Base-by-base conservation (phyloP, 73 alveolate genomes). In the Strombidium stylifer region DNA sequence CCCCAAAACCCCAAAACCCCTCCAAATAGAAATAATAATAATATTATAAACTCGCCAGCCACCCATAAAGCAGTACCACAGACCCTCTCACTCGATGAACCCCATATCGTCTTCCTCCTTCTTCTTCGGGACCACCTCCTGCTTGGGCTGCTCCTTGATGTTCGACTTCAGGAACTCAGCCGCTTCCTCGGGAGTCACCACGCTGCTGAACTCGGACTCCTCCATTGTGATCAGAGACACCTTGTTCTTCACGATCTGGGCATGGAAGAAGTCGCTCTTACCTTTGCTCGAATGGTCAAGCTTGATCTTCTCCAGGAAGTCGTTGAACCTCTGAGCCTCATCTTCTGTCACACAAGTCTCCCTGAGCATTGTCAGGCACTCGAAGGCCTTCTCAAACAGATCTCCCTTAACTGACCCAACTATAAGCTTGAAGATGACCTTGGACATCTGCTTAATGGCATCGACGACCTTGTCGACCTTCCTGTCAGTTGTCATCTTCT, bases 271-370 rank as follows among this genome's bases (percentile, higher is more conserved):
- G 32, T 46, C 76, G 18, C 39, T 30, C 46, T 73, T 44, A 47
- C 52, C 4, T 10, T 78, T 72, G 88, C 89, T 79, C 55, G 83
- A 89, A 30, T 58, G 91, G 44, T 39, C 30, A 49, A 69, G 72
- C 72, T 65, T 85, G 21, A 80, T 49, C 28, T 79, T 64, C 28
- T 79, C 56, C 73, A 91, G 57, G 79, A 93, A 93, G 24, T 53
- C 39, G 75, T 95, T 95, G 71, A 93, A 95, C 48, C 72, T 81
- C 39, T 66, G 70, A 18, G 86, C 90, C 51, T 93, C 98, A 68
- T 92, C 98, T 65, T 95, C 98, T 21, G 73, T 83, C 46, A 78
- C 85, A 21, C 98, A 91, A 14, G 98, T 94, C 73, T 80, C 86
- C 61, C 99, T 87, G 64, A 75, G 79, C 18, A 89, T 89, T 61